phyloP scores from a whole-genome alignment of 2,329 filamentous ascomycete genomes.

The Cytospora piceae region DNA sequence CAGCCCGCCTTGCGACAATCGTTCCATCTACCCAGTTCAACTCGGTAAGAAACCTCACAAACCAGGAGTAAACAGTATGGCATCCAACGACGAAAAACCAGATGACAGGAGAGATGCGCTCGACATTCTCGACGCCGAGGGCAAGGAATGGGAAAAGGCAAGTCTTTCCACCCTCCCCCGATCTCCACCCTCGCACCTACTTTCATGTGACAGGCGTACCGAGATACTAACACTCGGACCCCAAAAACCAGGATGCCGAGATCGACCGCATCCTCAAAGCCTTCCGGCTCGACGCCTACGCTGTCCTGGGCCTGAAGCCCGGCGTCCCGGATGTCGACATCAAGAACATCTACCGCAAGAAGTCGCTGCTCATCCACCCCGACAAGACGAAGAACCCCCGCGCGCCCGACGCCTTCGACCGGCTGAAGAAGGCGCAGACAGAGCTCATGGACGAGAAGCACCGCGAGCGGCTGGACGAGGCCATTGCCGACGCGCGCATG shows the following conservation, averaged over 20 bases:
- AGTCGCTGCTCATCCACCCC: conserved; percentile 98
- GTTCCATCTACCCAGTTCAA: conserved; percentile 9
- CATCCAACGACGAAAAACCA: conserved; percentile 59
- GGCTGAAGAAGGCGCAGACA: conserved; percentile 91
- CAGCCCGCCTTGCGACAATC: conserved; percentile 23
- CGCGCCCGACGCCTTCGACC: conserved; percentile 94
- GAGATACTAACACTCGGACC: background rate
- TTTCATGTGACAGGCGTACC: background rate
- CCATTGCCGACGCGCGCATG: conserved; percentile 94
- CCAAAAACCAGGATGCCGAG: conserved; percentile 78
- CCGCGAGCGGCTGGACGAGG: conserved; percentile 84
- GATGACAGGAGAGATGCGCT: conserved; percentile 63
- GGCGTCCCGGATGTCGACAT: conserved; percentile 96
- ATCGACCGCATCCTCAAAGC: conserved; percentile 92
- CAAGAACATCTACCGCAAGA: conserved; percentile 90
- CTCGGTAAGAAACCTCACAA: conserved; percentile 29
- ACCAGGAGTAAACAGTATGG: conserved; percentile 30
- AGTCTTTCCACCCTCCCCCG: conserved; percentile 30
- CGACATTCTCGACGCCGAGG: conserved; percentile 79
- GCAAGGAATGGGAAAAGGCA: conserved; percentile 90
- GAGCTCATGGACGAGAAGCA: conserved; percentile 93
- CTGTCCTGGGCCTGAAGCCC: conserved; percentile 92
- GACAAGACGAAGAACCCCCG: conserved; percentile 93
- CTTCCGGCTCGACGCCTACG: conserved; percentile 81
- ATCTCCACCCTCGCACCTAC: background rate